phyloP scores from a whole-genome alignment of 371 early-diverging fungal genomes.

The Mucor circinelloides region DNA sequence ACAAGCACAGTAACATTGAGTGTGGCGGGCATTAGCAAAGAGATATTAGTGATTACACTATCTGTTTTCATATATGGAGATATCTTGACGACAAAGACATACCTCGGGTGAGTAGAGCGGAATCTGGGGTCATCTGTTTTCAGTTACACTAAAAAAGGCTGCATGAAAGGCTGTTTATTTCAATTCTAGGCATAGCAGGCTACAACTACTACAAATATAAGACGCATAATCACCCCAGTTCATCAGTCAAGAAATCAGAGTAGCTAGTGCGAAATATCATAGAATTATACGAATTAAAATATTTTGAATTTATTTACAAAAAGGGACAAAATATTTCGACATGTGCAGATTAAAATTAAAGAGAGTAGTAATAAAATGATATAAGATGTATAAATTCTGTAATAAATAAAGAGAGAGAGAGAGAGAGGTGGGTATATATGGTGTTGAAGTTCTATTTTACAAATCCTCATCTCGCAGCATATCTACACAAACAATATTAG shows the following conservation, averaged over 20 bases:
- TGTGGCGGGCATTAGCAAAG: constrained; percentile 88
- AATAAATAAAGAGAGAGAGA: background rate
- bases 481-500: background rate
- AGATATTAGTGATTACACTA: constrained; percentile 55
- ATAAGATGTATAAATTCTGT: background rate
- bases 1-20: constrained; percentile 88
- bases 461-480: constrained; percentile 10
- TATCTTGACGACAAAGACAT: constrained; percentile 50
- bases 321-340: background rate
- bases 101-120: constrained; percentile 51
- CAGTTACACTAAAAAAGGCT: background rate
- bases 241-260: background rate
- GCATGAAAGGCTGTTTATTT: constrained; percentile 34
- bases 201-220: constrained; percentile 44
- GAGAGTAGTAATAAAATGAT: background rate
- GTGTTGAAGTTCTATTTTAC: background rate
- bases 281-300: background rate
- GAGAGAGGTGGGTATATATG: background rate
- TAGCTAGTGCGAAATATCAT: background rate
- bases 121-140: background rate
- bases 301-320: background rate
- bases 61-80: constrained; percentile 65
- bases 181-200: constrained; percentile 42
- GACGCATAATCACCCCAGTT: background rate
- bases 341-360: background rate